Evolutionary conservation across 768 basidiomycete genomes (phyloP).

Genomic region (Lenzites betulinus): DNA sequence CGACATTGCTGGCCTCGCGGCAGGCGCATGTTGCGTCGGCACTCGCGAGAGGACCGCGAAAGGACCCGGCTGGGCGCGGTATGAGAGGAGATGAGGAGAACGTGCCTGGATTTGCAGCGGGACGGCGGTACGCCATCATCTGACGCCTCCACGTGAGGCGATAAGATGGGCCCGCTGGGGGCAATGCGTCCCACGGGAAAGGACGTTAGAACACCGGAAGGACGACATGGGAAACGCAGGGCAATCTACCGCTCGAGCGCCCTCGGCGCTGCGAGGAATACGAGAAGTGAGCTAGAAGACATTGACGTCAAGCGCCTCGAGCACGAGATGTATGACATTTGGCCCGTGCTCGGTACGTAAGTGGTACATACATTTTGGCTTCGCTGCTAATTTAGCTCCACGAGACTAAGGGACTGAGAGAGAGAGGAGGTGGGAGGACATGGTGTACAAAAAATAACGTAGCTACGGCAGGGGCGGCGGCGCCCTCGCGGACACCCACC

Average conservation of each 20-base stretch:
- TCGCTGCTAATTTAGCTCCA: conserved; percentile 4
- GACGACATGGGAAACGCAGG: conserved; percentile 4
- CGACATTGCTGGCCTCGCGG: conserved; percentile 12
- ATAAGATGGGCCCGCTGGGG: conserved; percentile 11
- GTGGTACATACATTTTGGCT: conserved; percentile 11
- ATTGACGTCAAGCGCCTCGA: conserved; percentile 15
- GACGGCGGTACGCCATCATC: conserved; percentile 11
- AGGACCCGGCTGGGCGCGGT: background rate
- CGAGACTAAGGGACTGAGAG: conserved; percentile 7
- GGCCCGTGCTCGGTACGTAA: conserved; percentile 16
- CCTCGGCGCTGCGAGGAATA: background rate
- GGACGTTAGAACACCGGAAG: conserved; percentile 18
- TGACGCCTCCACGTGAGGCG: conserved; percentile 15
- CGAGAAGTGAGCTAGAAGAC: conserved; percentile 9
- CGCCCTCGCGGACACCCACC: background rate
- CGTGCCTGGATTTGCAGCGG: conserved; percentile 12
- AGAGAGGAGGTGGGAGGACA: background rate
- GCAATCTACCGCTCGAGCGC: conserved; percentile 9
- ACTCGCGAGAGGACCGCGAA: background rate
- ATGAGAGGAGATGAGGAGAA: background rate
- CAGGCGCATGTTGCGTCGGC: conserved; percentile 7
- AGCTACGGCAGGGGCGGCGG: conserved; percentile 1
- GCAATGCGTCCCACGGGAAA: background rate
- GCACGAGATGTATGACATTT: conserved; percentile 6
- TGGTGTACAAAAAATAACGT: conserved; percentile 10